Evolutionary conservation across 2,329 filamentous ascomycete genomes (phyloP), one percentile per base, ranked within the genome.

Genomic region (Talaromyces sp.): DNA sequence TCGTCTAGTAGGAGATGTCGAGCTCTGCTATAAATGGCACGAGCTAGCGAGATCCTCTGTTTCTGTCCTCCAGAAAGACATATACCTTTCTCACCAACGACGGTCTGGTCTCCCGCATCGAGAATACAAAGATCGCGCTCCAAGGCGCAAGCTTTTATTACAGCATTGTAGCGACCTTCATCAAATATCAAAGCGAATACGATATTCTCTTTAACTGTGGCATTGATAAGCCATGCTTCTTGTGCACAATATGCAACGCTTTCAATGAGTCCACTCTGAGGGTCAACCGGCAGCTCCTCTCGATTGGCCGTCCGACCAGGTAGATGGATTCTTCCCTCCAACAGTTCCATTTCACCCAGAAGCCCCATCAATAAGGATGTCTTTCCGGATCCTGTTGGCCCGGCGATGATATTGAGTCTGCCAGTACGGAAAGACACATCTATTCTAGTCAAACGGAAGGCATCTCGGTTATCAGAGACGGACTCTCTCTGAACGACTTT

Each of bases 1-100:
- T 56, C 53, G 21, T 56, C 53, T 5, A 56, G 35, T 10, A 56
- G 43, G 25, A 31, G 33, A 19, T 48, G 50, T 35, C 19, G 50
- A 21, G 19, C 37, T 28, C 33, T 21, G 21, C 53, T 56, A 8
- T 56, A 56, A 36, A 97, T 84, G 35, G 91, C 92, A 67, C 91
- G 83, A 7, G 92, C 91, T 73, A 97, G 97, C 9, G 93, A 91
- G 68, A 97, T 94, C 65, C 94, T 89, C 74, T 97, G 94, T 73
- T 96, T 96, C 75, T 99, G 94, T 33, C 94, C 94, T 70, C 94
- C 94, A 57, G 89, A 95, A 7, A 99, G 80, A 53, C 96, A 43
- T 31, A 19, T 35, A 1, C 53, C 53, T 15, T 40, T 56, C 43
- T 46, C 53, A 22, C 15, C 41, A 31, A 21, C 50, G 2, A 19